Evolutionary conservation across 768 basidiomycete species (phyloP), one percentile per base, ranked within the genome.

Genomic region (Goffeauzyma gilvescens): DNA sequence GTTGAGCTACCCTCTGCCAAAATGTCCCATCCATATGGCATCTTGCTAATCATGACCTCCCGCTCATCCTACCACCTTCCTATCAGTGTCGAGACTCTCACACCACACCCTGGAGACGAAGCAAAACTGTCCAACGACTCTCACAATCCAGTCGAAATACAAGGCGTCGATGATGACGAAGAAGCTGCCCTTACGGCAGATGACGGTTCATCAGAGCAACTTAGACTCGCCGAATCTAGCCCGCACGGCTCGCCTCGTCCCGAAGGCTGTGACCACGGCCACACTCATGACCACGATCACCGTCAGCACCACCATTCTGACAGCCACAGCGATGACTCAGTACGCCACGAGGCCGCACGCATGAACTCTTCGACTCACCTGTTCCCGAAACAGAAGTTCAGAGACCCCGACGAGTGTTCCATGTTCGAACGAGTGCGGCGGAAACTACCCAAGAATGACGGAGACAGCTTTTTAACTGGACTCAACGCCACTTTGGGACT

Each of bases 401-500:
- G 12, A 4, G 26, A 12, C 25, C n/a, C 10, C 24, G 3, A 23
- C 22, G 24, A 38, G 23, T 26, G 8, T 18, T 23, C 8, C 39
- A 22, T 9, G 12, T 21, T 4, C 26, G 17, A 17, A 2, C 32
- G 15, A 18, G 26, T 12, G 28, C 38, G 22, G 38, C 47, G 8
- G 24, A 30, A n/a, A n/a, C n/a, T n/a, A n/a, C n/a, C n/a, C n/a
- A n/a, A n/a, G 20, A 20, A 17, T 17, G 8, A 18, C 28, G 33
- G 21, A 37, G 25, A 6, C 25, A 41, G 34, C 25, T 7, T 33
- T 53, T 13, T n/a, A n/a, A 76, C 77, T 7, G 73, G 78, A 38
- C 71, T 86, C 27, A 70, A 57, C 32, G 60, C 89, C 27, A 83
- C 86, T 0, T 63, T 95, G 7, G 93, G 89, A 1, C 67, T 96